Evolutionary conservation across 345 rosid genomes (phyloP), one percentile per base, ranked within the genome.

Genomic region (Viola odorata): DNA sequence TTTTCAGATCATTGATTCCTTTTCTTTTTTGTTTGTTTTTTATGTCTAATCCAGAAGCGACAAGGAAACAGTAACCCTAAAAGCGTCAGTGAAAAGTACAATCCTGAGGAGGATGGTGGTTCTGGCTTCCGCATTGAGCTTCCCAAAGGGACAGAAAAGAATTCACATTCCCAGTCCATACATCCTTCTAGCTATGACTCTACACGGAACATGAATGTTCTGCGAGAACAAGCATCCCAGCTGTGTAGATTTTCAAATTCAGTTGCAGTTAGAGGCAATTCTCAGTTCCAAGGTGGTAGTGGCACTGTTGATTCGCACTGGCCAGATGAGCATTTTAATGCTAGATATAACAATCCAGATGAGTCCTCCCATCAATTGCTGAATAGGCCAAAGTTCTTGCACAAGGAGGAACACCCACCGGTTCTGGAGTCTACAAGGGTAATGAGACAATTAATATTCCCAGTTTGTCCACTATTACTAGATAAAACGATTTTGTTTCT

Each of bases 221-320:
- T 65, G 48, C 78, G 55, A 38, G 75, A 58, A 57, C 80, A 82
- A 62, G 69, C 84, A 60, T 69, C 78, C 1, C 78, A 78, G n/a
- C 57, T 89, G 54, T 74, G 91, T 58, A 80, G 81, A 77, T 88
- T 85, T 78, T 80, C 98, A 61, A 89, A 80, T 69, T 91, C 98
- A 0, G 84, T 92, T 59, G 96, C 88, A 14, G 80, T 83, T 47
- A 82, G 94, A 81, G 89, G 85, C 72, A 75, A 62, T 64, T 80
- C 92, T 16, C 79, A 74, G 50, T 77, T 79, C 23, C 85, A 81
- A 72, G 75, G 74, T 62, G 57, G 73, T 58, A 74, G 78, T 58
- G 77, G 70, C 57, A 55, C 66, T 58, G 74, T 60, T 8, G 81
- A 78, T 57, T 67, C 75, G 45, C 79, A 67, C 45, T 84, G 82